Evolutionary conservation across 2,329 filamentous ascomycete genomes (phyloP), one percentile per base, ranked within the genome.

Genomic region (Fusarium sp.): DNA sequence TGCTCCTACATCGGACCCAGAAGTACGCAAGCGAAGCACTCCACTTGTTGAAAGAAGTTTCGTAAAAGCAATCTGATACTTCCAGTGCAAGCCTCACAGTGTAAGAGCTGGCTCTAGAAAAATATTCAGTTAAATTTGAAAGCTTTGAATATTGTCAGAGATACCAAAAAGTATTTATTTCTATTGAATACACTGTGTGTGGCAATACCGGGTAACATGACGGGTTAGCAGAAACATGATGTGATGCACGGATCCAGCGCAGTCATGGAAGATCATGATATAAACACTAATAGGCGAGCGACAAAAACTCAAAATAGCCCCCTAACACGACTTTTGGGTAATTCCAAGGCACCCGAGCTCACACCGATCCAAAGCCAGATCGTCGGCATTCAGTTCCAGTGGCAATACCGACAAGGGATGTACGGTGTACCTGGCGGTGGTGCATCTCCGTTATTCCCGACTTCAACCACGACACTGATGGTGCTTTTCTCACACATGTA

Each of bases 281-380:
- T 24, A 37, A 55, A 37, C 42, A 55, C 42, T 55, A 55, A 55
- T 38, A 8, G 48, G 24, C 21, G 48, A 23, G 23, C 6, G 15
- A 23, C 20, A 15, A 16, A 20, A 49, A 49, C 21, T 21, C 21
- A 55, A 50, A 55, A 55, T 55, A 55, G 35, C n/a, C 10, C 15
- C 18, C 2, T 13, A 55, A n/a, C n/a, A 52, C 26, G 20, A 44
- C 9, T 9, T 6, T 5, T n/a, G 23, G 9, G 10, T 18, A 20
- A 11, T 31, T 16, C 4, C 18, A 24, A 33, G 49, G 49, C n/a
- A 47, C 23, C 37, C 16, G 16, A n/a, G 12, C 26, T 23, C n/a
- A 50, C 29, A 55, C 52, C 52, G 43, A 55, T 50, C 31, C 23
- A 50, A 37, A 29, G 31, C 26, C 29, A 49, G 52, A 37, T 55